Conservation (phyloP, 148 eudicot genomes). For the Rhododendron henanense region DNA sequence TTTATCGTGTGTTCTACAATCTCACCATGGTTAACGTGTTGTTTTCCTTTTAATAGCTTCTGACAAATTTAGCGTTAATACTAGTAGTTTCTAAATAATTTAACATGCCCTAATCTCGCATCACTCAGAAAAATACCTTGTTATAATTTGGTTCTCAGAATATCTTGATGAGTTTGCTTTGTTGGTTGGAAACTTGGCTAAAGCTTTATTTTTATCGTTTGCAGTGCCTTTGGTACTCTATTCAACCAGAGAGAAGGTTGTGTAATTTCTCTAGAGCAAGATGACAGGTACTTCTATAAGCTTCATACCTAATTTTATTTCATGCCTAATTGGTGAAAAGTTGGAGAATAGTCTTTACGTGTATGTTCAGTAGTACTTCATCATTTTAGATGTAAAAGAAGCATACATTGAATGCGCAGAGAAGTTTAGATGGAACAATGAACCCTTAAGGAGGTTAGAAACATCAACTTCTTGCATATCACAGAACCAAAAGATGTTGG, state of each 20-base stretch:
- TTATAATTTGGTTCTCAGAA: background rate
- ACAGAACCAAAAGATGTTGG: background rate
- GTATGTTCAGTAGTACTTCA: background rate
- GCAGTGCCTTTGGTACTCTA: slow-evolving; percentile 49
- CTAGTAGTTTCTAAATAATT: background rate
- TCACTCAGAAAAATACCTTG: background rate
- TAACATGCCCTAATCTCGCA: no score
- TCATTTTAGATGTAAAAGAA: background rate
- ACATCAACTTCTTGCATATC: background rate
- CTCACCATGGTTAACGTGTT: background rate
- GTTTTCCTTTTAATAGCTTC: background rate
- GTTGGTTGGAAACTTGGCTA: background rate
- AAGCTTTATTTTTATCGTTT: slow-evolving; percentile 8
- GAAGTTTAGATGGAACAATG: background rate
- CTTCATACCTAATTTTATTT: background rate
- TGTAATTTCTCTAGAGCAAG: slow-evolving; percentile 13
- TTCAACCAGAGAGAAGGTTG: slow-evolving; percentile 26
- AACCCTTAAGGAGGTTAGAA: background rate
- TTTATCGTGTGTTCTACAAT: background rate
- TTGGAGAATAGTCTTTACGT: background rate
- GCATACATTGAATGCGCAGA: background rate
- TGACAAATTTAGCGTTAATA: background rate
- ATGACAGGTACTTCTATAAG: slow-evolving; percentile 22
- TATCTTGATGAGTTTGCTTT: background rate
- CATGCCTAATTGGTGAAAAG: background rate